Conservation (phyloP, 1,284 basidiomycete genomes). For the Garcileccinum viscosum region DNA sequence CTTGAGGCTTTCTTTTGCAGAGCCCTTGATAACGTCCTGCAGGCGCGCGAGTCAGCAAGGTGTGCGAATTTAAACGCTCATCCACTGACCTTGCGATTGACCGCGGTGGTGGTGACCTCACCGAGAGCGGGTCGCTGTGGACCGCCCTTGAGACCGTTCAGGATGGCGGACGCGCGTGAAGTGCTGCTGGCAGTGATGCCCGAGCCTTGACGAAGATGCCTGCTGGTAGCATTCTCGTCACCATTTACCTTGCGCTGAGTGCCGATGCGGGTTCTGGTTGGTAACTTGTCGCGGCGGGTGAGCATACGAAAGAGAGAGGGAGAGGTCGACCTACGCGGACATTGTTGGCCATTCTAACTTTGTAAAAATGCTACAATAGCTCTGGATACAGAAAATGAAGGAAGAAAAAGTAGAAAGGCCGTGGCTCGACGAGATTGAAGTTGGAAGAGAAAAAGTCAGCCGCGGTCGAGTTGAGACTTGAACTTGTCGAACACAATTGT, state of each 20-base stretch:
- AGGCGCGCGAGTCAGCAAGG: constrained; percentile 23
- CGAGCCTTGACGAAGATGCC: constrained; percentile 66
- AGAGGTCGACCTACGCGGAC: constrained; percentile 51
- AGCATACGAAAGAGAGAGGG: not conserved
- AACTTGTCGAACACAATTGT: constrained; percentile 19
- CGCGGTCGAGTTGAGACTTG: constrained; percentile 32
- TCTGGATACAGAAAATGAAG: constrained; percentile 25
- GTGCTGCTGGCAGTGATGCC: constrained; percentile 49
- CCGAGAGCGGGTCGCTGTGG: constrained; percentile 66
- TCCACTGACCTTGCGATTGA: constrained; percentile 73
- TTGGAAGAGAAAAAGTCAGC: constrained; percentile 31
- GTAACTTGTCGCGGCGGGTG: constrained; percentile 31
- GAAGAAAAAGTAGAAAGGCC: constrained; percentile 30
- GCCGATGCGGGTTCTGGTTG: constrained; percentile 46
- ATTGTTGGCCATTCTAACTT: constrained; percentile 60
- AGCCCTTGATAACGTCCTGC: constrained; percentile 37
- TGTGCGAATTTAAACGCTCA: constrained; percentile 7
- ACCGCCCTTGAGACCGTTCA: constrained; percentile 53
- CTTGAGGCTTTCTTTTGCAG: constrained; percentile 48
- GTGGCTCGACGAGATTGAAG: constrained; percentile 24
- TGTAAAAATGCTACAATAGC: constrained; percentile 39
- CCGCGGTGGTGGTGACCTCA: constrained; percentile 73
- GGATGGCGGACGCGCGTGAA: constrained; percentile 56
- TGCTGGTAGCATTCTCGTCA: constrained; percentile 77
- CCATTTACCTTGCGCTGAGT: constrained; percentile 64